Percentiles rank a stretch among this genome's conserved stretches.
Conservation (phyloP, 1,284 basidiomycete genomes). For the Malassezia dermatis region DNA sequence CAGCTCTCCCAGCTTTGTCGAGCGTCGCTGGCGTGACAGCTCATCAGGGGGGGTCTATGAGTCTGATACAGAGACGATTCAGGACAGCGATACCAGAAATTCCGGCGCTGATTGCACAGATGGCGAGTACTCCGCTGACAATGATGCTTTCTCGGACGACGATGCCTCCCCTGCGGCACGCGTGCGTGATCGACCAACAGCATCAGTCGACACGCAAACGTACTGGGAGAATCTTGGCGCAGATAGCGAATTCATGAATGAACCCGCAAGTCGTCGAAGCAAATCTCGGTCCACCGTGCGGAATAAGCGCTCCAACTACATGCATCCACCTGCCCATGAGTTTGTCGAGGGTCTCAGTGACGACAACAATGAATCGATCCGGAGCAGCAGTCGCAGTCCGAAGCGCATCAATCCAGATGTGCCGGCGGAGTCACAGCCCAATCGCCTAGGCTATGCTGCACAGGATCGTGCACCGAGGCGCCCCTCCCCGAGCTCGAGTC, state of each 20-base stretch:
- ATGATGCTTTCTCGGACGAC: constrained; percentile 4
- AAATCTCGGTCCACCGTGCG: not conserved
- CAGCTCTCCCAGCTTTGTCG: constrained; percentile 42
- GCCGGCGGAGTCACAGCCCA: not conserved
- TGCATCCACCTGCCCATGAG: not conserved
- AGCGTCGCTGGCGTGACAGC: constrained; percentile 37
- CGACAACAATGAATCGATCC: constrained; percentile 16
- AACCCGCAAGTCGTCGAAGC: not conserved
- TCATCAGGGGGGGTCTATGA: constrained; percentile 4
- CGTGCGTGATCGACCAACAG: constrained; percentile 10
- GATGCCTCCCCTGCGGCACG: not conserved
- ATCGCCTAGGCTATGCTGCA: not conserved
- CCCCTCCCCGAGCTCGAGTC: not conserved
- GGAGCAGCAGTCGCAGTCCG: constrained; percentile 28
- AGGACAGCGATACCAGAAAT: constrained; percentile 20
- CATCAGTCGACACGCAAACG: constrained; percentile 1
- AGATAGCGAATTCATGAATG: not conserved
- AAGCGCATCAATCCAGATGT: constrained; percentile 18
- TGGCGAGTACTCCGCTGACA: constrained; percentile 9
- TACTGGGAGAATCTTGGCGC: not conserved
- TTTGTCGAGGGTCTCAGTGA: constrained; percentile 11
- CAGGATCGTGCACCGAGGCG: constrained; percentile 13
- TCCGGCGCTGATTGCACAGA: constrained; percentile 22
- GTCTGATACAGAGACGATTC: constrained; percentile 19
- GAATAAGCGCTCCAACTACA: not conserved